phyloP scores from a whole-genome alignment of 2,329 filamentous ascomycete species.

The Cladosporium sphaerospermum region DNA sequence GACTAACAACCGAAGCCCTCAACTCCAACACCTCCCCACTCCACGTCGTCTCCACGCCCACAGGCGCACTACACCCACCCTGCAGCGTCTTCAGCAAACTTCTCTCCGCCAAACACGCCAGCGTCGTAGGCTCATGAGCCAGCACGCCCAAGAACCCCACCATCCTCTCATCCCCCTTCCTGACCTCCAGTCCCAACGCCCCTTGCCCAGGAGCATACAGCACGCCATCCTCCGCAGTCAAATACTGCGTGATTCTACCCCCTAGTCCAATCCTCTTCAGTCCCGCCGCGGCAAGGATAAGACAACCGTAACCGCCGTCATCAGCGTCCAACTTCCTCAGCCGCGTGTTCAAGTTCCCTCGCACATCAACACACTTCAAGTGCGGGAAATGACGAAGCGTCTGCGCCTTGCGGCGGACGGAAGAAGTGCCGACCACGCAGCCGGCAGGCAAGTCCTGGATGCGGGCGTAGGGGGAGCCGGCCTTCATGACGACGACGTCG shows the following conservation, averaged over 20 bases:
- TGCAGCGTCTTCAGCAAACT: slow-evolving; percentile 79
- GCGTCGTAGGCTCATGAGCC: slow-evolving; percentile 55
- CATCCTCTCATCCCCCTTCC: slow-evolving; percentile 60
- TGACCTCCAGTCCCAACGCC: slow-evolving; percentile 74
- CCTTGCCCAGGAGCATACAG: slow-evolving; percentile 88
- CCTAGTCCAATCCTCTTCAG: slow-evolving; percentile 65
- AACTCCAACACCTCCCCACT: slow-evolving; percentile 54
- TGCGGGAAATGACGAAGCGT: slow-evolving; percentile 66
- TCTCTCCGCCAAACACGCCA: slow-evolving; percentile 70
- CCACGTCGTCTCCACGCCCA: slow-evolving; percentile 77
- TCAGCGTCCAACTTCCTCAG: slow-evolving; percentile 74
- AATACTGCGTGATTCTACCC: slow-evolving; percentile 67
- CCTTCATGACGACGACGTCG: slow-evolving; percentile 38
- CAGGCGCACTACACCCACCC: slow-evolving; percentile 87
- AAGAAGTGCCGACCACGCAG: slow-evolving; percentile 78
- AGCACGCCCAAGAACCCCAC: slow-evolving; percentile 56
- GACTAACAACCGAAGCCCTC: slow-evolving; percentile 68
- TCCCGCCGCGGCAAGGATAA: slow-evolving; percentile 82
- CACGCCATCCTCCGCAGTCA: slow-evolving; percentile 65
- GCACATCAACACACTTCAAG: slow-evolving; percentile 68
- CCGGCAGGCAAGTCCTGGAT: slow-evolving; percentile 68
- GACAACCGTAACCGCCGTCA: slow-evolving; percentile 63
- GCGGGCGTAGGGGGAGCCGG: slow-evolving; percentile 48
- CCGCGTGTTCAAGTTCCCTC: slow-evolving; percentile 83
- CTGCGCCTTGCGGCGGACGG: slow-evolving; percentile 77